These are phyloP conservation scores for Pezicula carpinea DNA, from an alignment of 2,329 filamentous ascomycete genomes.

Conservation along the genomic window DNA sequence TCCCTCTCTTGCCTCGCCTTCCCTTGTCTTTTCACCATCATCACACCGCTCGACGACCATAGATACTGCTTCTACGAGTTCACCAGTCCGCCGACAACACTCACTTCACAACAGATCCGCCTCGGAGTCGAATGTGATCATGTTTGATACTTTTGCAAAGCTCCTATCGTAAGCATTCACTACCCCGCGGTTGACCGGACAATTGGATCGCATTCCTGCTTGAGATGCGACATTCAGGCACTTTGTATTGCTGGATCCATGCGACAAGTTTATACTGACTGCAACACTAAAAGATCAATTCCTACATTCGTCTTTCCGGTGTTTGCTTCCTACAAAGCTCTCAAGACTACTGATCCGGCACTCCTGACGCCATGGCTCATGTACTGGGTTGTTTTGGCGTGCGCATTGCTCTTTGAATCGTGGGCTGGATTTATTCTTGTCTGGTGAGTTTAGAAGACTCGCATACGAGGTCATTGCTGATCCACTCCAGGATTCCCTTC, in stretches of 20 bases:
- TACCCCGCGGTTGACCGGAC: conserved; percentile 14
- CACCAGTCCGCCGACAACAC: background rate
- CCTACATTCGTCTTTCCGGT: conserved; percentile 90
- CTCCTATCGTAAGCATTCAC: conserved; percentile 63
- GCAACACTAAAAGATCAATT: conserved; percentile 57
- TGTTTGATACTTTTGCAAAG: conserved; percentile 77
- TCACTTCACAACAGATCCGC: background rate
- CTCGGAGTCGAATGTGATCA: conserved; percentile 30
- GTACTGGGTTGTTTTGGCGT: conserved; percentile 94
- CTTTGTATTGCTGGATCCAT: background rate
- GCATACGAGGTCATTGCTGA: background rate
- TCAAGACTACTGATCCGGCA: conserved; percentile 85
- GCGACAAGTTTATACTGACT: conserved; percentile 15
- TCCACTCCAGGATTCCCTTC: conserved; percentile 68
- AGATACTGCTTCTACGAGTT: background rate
- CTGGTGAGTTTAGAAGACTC: conserved; percentile 51
- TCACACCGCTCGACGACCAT: background rate
- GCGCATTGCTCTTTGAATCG: conserved; percentile 76
- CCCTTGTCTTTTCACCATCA: background rate
- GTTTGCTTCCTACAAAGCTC: conserved; percentile 96
- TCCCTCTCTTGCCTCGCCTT: background rate
- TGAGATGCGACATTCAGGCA: no score
- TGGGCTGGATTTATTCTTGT: conserved; percentile 82
- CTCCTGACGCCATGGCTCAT: conserved; percentile 96
- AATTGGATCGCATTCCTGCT: no score